These are phyloP conservation scores for Aspergillus quadrilineatus DNA, from an alignment of 2,329 filamentous ascomycete species.

Conservation along the genomic window DNA sequence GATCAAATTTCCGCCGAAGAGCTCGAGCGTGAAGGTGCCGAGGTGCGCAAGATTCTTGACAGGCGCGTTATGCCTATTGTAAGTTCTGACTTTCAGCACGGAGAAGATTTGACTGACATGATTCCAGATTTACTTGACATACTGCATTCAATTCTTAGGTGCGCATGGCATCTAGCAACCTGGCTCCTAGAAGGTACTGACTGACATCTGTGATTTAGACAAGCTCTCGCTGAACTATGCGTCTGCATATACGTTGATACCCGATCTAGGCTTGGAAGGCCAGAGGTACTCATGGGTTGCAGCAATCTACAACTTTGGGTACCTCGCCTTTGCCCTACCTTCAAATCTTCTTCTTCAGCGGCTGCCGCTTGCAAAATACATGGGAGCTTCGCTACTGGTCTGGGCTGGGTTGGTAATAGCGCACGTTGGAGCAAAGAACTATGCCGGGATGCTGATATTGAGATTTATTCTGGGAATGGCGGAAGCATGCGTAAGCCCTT, in stretches of 20 bases:
- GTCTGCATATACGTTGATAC: slow-evolving; percentile 46
- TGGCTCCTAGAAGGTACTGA: too few relatives aligned
- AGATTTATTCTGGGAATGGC: slow-evolving; percentile 49
- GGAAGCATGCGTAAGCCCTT: slow-evolving; percentile 37
- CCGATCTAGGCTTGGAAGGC: slow-evolving; percentile 43
- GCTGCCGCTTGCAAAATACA: slow-evolving; percentile 44
- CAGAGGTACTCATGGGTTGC: slow-evolving; percentile 48
- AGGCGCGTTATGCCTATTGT: slow-evolving; percentile 51
- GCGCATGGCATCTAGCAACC: background rate
- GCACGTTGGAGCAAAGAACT: slow-evolving; percentile 41
- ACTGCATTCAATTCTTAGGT: slow-evolving; percentile 50
- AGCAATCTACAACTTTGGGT: slow-evolving; percentile 47
- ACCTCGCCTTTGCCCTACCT: slow-evolving; percentile 34
- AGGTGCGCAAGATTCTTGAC: slow-evolving; percentile 47
- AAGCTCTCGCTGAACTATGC: slow-evolving; percentile 34
- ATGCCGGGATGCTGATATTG: slow-evolving; percentile 46
- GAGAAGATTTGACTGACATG: background rate
- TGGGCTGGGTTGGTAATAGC: slow-evolving; percentile 45
- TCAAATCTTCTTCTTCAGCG: slow-evolving; percentile 45
- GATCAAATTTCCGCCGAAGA: slow-evolving; percentile 46
- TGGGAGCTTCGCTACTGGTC: slow-evolving; percentile 41
- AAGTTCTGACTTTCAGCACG: slow-evolving; percentile 7
- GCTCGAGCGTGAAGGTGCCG: slow-evolving; percentile 43
- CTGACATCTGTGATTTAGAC: slow-evolving; percentile 17
- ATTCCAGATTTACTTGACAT: slow-evolving; percentile 37